Evolutionary conservation across 768 basidiomycete genomes (phyloP), one percentile per base, ranked within the genome.

Genomic region (Coprinellus aureogranulatus): DNA sequence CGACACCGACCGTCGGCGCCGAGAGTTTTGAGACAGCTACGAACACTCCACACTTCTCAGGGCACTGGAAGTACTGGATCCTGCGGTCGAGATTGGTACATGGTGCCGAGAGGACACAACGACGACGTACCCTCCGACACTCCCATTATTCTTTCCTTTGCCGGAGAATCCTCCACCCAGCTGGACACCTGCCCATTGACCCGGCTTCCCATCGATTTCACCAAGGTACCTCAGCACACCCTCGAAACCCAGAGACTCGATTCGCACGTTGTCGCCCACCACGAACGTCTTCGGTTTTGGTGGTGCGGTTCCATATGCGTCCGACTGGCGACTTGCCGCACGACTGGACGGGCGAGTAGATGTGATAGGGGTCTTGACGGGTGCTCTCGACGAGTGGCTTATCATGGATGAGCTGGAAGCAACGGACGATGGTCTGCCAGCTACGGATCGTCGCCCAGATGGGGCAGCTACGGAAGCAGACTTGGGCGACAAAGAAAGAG

Each of bases 71-170:
- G 70, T 99, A 98, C 64, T 80, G 84, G 46, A 83, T 82, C 41
- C 94, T 95, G 59, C 55, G 45, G 16, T n/a, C 20, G 26, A n/a
- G 59, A 46, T 18, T 16, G 27, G 22, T 18, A 58, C 11, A 51
- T 23, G 50, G 50, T 49, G 48, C 54, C 20, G 61, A 41, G 60
- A 57, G 31, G 28, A 37, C 31, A 61, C 41, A 59, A 53, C 41
- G 39, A 51, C 22, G 80, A n/a, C 92, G 77, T 68, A 97, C 95
- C 92, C 92, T 60, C 77, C 81, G 4, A 96, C 94, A 45, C 85
- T 83, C 31, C 96, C 96, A 64, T 98, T 85, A 65, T 99, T 99
- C 76, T 98, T 99, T 0, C 96, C 96, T 70, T 90, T 91, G 20
- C 96, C 94, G 18, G 81, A 71, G 67, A 94, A 96, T 5, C 91